Base-by-base conservation (phyloP, 345 rosid species). In the Kernera saxatilis region DNA sequence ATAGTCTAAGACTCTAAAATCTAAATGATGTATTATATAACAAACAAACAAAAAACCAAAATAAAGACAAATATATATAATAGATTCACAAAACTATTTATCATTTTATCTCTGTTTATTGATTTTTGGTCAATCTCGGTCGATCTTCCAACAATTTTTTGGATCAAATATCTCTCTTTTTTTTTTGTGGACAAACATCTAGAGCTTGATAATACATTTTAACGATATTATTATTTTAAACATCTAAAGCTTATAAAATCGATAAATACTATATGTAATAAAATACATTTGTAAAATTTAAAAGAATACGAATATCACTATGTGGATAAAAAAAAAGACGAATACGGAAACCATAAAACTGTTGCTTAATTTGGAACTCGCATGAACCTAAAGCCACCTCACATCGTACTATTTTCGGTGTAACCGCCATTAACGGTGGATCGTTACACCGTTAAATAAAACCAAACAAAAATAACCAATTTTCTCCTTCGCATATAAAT, bases 341-440 rank as follows among this genome's bases (percentile, higher is more conserved):
- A 49, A 18, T 3, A 37, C 57, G 23, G 21, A 33, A 60, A 52
- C 69, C 21, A 32, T 8, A 17, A 39, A 72, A 25, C 49, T 26
- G 6, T 23, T 45, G 23, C 65, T 36, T 64, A 54, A 54, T 54
- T 45, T 64, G 56, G 66, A 26, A 65, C 77, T 65, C 10, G 41
- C 48, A 73, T 73, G 64, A 64, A 64, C 33, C 57, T 5, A 72
- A 64, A 64, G 14, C 57, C 65, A 72, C 27, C 57, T 26, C 40
- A 55, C 3, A 51, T 19, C 51, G 14, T 55, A 46, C 71, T 65
- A 56, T 65, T 35, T 65, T 73, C 7, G 26, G 35, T 48, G 26
- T 55, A 64, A 73, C 51, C 71, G 33, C 26, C 41, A 21, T 36
- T 36, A 64, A 73, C 71, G 71, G 50, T 46, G 13, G 43, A 56